Evolutionary conservation across 257 asterid species (phyloP).

Genomic region (Solanum megistacrolobum): DNA sequence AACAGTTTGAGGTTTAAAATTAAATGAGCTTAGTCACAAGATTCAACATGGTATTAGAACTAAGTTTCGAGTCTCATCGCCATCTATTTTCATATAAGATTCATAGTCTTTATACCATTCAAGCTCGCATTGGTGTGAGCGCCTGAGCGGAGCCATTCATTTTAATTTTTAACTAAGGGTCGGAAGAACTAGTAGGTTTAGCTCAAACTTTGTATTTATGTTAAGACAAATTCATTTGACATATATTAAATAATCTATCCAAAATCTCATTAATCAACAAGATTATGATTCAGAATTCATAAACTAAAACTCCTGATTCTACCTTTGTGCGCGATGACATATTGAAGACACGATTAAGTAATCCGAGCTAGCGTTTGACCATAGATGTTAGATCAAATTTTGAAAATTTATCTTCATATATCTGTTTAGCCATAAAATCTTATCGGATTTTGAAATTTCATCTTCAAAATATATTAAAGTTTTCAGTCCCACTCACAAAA

Average conservation of each 20-base stretch:
- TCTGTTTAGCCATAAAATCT: not conserved
- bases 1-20: not conserved
- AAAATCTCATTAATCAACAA: not conserved
- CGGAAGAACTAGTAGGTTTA: not conserved
- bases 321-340: not conserved
- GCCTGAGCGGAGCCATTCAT: not conserved
- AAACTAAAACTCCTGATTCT: not conserved
- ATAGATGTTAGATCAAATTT: no score
- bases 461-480: not conserved
- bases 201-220: not conserved
- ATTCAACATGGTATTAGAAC: not conserved
- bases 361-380: not conserved
- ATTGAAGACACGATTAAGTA: not conserved
- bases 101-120: not conserved
- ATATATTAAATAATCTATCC: not conserved
- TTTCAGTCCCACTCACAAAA: no score
- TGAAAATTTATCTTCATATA: not conserved
- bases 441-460: not conserved
- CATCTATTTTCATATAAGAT: not conserved
- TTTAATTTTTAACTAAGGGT: not conserved
- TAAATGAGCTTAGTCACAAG: not conserved
- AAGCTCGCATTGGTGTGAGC: not conserved
- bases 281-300: not conserved
- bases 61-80: not conserved
- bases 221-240: not conserved